Conservation (phyloP, 2,329 filamentous ascomycete genomes). For the Fusarium pininemorale region DNA sequence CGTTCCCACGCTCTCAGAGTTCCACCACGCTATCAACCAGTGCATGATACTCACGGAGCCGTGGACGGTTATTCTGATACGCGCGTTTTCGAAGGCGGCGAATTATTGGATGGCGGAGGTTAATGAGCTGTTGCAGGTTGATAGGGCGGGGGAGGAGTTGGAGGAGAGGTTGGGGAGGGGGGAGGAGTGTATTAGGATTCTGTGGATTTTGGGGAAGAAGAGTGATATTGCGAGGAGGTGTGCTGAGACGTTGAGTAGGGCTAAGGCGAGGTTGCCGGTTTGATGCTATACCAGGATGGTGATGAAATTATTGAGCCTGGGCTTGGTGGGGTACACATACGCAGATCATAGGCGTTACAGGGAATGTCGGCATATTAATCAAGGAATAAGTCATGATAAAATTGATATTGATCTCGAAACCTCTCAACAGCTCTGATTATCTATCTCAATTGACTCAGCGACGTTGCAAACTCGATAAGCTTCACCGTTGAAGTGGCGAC, state of each 20-base stretch:
- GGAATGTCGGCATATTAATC: neutral
- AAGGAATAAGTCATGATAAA: neutral
- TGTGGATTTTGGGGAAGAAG: constrained; percentile 64
- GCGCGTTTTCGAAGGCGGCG: constrained; percentile 59
- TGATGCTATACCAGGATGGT: neutral
- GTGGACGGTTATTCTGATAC: constrained; percentile 65
- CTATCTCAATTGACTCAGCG: neutral
- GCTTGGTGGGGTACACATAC: neutral
- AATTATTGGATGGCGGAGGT: constrained; percentile 48
- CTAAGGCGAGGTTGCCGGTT: neutral
- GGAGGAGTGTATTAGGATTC: constrained; percentile 59
- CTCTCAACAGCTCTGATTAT: no score
- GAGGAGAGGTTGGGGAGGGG: constrained; percentile 49
- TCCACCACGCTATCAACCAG: constrained; percentile 62
- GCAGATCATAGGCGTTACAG: neutral
- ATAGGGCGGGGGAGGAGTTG: constrained; percentile 33
- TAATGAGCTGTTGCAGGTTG: constrained; percentile 33
- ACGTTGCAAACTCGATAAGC: neutral
- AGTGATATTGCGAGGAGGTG: constrained; percentile 55
- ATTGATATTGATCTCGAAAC: neutral
- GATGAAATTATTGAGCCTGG: neutral
- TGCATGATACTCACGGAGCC: constrained; percentile 66
- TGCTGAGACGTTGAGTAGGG: constrained; percentile 27
- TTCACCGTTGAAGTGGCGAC: neutral
- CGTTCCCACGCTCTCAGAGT: constrained; percentile 46